phyloP scores from a whole-genome alignment of 208 protist genomes.

The Leishmania gerbilli region DNA sequence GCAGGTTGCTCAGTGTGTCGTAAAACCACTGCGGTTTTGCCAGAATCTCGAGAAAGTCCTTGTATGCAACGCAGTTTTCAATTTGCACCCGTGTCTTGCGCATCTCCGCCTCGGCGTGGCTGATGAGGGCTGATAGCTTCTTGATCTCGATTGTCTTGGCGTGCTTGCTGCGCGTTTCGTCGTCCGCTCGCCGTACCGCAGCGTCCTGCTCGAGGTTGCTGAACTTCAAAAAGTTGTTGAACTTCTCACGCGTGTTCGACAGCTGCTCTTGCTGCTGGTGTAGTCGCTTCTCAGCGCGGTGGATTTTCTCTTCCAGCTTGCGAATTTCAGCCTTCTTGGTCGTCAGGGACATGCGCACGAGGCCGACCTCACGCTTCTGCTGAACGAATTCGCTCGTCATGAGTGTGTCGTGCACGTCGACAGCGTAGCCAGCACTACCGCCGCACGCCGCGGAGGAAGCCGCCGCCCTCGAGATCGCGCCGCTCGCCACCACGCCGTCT shows the following conservation, averaged over 20 bases:
- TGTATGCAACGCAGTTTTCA: conserved; percentile 91
- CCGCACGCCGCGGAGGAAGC: neutral
- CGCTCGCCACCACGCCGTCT: neutral
- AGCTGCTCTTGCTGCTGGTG: conserved; percentile 94
- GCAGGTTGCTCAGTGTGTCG: conserved; percentile 74
- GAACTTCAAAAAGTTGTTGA: conserved; percentile 95
- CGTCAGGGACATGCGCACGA: conserved; percentile 94
- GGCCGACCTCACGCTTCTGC: conserved; percentile 96
- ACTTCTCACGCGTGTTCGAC: conserved; percentile 91
- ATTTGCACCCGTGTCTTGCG: conserved; percentile 91
- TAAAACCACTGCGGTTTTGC: conserved; percentile 85
- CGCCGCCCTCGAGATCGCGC: neutral
- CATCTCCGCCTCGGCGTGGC: conserved; percentile 88
- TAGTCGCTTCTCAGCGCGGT: conserved; percentile 89
- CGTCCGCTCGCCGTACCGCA: conserved; percentile 93
- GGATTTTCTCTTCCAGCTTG: conserved; percentile 93
- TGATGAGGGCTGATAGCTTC: conserved; percentile 93
- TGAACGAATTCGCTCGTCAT: conserved; percentile 90
- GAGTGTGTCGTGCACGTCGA: conserved; percentile 21
- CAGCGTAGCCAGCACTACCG: conserved; percentile 9
- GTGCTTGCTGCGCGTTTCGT: conserved; percentile 90
- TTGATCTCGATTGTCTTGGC: conserved; percentile 96
- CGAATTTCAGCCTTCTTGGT: conserved; percentile 94
- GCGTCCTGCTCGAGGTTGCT: conserved; percentile 95
- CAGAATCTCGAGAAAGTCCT: conserved; percentile 92